A percentile compares a stretch with the other conserved stretches of the same genome.
phyloP scores from a whole-genome alignment of 2,329 filamentous ascomycete genomes.

The Cladorrhinum sp. region DNA sequence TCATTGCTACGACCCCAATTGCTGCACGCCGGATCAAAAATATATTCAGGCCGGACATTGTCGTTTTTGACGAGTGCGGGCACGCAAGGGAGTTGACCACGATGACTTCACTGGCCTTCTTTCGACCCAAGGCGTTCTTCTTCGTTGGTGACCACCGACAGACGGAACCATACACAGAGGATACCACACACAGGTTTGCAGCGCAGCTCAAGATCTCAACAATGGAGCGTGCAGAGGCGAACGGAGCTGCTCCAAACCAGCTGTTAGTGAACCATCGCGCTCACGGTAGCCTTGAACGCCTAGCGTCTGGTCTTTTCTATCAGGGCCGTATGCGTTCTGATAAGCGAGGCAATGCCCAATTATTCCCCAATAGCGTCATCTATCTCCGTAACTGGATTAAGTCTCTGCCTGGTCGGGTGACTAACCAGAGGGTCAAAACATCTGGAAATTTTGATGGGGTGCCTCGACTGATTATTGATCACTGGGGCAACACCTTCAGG shows the following conservation, averaged over 20 bases:
- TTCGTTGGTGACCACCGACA: constrained; percentile 9
- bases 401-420: background rate
- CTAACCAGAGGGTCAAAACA: no score
- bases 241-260: background rate
- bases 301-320: constrained; percentile 10
- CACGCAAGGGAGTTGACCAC: constrained; percentile 4
- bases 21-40: constrained; percentile 11
- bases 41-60: background rate
- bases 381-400: background rate
- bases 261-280: constrained; percentile 7
- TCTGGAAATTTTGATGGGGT: background rate
- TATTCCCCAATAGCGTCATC: background rate
- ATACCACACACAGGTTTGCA: background rate
- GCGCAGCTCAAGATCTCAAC: constrained; percentile 5
- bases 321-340: background rate
- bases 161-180: background rate
- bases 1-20: constrained; percentile 17
- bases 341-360: background rate
- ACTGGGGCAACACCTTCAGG: background rate
- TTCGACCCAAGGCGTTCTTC: constrained; percentile 1
- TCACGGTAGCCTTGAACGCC: constrained; percentile 3
- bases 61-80: constrained; percentile 2
- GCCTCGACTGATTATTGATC: background rate
- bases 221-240: constrained; percentile 6
- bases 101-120: constrained; percentile 1